Evolutionary conservation across 495 filamentous ascomycete species (phyloP).

Genomic region (Xylaria castorea): DNA sequence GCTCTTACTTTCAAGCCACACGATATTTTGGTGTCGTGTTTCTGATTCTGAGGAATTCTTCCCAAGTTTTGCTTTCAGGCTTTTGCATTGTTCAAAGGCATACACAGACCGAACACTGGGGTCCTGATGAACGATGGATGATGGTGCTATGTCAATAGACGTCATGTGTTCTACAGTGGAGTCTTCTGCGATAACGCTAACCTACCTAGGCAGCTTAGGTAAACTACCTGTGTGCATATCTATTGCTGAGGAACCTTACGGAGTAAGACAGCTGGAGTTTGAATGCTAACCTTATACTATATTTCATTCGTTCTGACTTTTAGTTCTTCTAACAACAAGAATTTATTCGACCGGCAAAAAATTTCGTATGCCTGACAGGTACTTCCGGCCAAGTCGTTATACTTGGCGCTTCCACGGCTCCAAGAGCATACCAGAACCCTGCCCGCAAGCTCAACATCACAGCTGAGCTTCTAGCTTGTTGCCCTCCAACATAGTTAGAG

Average conservation of each 20-base stretch:
- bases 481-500: neutral
- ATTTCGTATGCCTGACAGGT: neutral
- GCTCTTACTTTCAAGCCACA: neutral
- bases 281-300: neutral
- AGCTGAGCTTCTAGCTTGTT: neutral
- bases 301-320: neutral
- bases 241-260: neutral
- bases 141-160: conserved; percentile 14
- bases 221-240: neutral
- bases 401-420: neutral
- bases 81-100: neutral
- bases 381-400: neutral
- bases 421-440: neutral
- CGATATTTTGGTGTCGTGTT: neutral
- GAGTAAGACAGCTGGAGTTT: neutral
- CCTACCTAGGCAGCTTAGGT: neutral
- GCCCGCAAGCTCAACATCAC: neutral
- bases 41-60: neutral
- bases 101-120: neutral
- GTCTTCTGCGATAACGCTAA: conserved; percentile 22
- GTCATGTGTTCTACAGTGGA: conserved; percentile 23
- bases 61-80: neutral
- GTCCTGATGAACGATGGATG: neutral
- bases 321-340: neutral
- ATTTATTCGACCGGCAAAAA: neutral